A percentile compares a stretch with the other conserved stretches of the same genome.
Conservation (phyloP, 2,329 filamentous ascomycete species). For the Phyllosticta capitalensis region DNA sequence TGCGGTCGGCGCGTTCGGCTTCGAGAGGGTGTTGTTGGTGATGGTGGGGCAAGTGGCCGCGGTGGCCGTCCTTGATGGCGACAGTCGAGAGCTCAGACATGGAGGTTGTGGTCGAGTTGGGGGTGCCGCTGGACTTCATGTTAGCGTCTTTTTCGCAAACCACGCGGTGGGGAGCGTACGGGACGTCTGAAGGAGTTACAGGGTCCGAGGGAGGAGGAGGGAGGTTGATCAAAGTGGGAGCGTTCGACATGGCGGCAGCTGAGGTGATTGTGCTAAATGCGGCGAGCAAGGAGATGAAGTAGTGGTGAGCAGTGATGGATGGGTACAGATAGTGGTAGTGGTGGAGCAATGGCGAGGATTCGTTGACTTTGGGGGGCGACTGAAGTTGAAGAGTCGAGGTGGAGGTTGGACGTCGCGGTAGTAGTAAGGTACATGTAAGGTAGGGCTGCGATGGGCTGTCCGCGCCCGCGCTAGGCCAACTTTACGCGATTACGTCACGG, state of each 20-base stretch:
- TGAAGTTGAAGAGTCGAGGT: neutral
- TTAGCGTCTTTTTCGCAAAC: neutral
- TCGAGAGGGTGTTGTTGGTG: slow-evolving; percentile 66
- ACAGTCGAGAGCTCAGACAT: slow-evolving; percentile 87
- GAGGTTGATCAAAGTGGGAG: slow-evolving; percentile 71
- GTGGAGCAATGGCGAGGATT: neutral
- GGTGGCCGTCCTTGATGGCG: slow-evolving; percentile 92
- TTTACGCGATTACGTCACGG: neutral
- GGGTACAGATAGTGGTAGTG: neutral
- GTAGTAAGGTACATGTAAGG: neutral
- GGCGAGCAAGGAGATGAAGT: neutral
- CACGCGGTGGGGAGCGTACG: slow-evolving; percentile 46
- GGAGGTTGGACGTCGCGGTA: neutral
- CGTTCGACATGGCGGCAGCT: slow-evolving; percentile 23
- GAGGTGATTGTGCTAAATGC: neutral
- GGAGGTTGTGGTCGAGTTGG: slow-evolving; percentile 84
- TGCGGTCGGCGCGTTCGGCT: slow-evolving; percentile 87
- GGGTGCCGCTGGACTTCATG: slow-evolving; percentile 59
- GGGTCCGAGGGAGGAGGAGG: slow-evolving; percentile 73
- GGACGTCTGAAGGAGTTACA: slow-evolving; percentile 80
- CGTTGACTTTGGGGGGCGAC: neutral
- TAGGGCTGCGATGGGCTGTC: neutral
- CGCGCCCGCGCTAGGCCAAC: neutral
- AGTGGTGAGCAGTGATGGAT: neutral
- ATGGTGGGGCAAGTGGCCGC: slow-evolving; percentile 61